Conservation (phyloP, 139 green algal species). For the Coccomyxa sp. region DNA sequence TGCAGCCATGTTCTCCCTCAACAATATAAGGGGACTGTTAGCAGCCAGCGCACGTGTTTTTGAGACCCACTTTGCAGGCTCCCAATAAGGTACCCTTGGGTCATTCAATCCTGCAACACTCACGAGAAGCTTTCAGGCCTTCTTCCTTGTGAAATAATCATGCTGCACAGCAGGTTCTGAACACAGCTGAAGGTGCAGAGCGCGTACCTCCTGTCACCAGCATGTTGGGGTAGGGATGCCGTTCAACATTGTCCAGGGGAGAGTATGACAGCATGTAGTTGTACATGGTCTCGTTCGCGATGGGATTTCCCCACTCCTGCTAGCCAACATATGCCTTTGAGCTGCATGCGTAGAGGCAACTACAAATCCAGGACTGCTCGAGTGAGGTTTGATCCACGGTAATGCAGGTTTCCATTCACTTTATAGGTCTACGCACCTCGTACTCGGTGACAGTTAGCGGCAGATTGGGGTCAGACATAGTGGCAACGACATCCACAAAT, state of each 20-base stretch:
- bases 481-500: slow-evolving; percentile 79
- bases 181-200: background rate
- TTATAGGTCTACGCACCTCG: slow-evolving; percentile 37
- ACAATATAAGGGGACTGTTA: slow-evolving; percentile 47
- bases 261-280: slow-evolving; percentile 87
- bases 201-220: slow-evolving; percentile 52
- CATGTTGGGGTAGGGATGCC: slow-evolving; percentile 75
- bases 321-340: slow-evolving; percentile 23
- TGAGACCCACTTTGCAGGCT: slow-evolving; percentile 80
- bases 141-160: background rate
- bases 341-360: slow-evolving; percentile 42
- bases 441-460: slow-evolving; percentile 79
- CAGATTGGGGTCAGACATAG: slow-evolving; percentile 57
- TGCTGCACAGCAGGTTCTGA: background rate
- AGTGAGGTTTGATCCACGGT: background rate
- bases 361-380: background rate
- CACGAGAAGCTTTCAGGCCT: background rate
- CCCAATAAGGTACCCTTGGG: slow-evolving; percentile 64
- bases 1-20: slow-evolving; percentile 60
- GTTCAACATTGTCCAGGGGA: slow-evolving; percentile 82
- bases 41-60: slow-evolving; percentile 55
- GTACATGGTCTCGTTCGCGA: slow-evolving; percentile 50
- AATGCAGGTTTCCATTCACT: background rate
- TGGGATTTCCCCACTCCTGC: slow-evolving; percentile 61
- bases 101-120: slow-evolving; percentile 69